phyloP scores from a whole-genome alignment of 2,329 filamentous ascomycete species.

The Cordyceps cicadae region DNA sequence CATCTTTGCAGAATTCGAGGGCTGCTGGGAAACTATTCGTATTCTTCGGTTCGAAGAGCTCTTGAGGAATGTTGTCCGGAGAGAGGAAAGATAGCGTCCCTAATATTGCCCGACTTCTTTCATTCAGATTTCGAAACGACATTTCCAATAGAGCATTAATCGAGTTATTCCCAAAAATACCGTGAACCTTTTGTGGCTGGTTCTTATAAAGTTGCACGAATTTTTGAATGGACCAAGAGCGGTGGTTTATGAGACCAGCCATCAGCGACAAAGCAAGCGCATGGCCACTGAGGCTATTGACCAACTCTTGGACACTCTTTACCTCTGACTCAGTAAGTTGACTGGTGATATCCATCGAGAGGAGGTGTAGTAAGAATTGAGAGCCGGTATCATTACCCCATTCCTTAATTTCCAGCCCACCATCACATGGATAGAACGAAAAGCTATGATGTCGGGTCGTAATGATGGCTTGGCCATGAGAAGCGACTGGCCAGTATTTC shows the following conservation, averaged over 20 bases:
- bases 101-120: background rate
- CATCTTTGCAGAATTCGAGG: background rate
- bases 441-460: conserved; percentile 11
- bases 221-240: conserved; percentile 1
- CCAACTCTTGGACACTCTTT: conserved; percentile 1
- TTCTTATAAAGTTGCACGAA: background rate
- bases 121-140: background rate
- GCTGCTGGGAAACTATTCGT: background rate
- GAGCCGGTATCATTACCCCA: conserved; percentile 12
- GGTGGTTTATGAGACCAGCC: conserved; percentile 12
- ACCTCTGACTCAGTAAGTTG: background rate
- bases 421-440: background rate
- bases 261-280: conserved; percentile 10
- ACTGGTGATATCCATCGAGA: background rate
- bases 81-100: background rate
- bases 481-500: conserved; percentile 10
- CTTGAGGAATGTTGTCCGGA: background rate
- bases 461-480: conserved; percentile 10
- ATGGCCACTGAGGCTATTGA: conserved; percentile 11
- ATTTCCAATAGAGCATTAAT: background rate
- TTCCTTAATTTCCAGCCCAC: conserved; percentile 5
- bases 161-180: background rate
- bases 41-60: background rate
- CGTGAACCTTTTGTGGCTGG: background rate
- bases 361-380: conserved; percentile 7